Evolutionary conservation across 1,139 yeast species (phyloP), one percentile per base, ranked within the genome.

Genomic region (Debaryomyces udenii): DNA sequence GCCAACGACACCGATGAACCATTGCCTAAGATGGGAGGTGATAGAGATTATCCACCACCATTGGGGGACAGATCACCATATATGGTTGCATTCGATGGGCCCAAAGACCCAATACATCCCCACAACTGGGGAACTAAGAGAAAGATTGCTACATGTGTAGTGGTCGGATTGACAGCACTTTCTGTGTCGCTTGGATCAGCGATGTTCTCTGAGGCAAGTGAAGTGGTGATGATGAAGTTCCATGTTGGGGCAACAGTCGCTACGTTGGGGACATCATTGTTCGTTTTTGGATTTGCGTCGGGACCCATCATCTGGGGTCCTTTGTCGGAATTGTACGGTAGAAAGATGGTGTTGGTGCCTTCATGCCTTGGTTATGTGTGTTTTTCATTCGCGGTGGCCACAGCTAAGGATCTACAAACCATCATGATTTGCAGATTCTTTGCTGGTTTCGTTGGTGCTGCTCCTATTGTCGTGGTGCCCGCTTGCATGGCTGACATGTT

Each of bases 291-390:
- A 15, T 86, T 86, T 60, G 95, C 94, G 1, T 74, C 85, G 0
- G 95, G 96, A 13, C 96, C 96, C 6, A 67, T 86, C 28, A 51
- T 86, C 29, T 87, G 87, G 81, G 95, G 93, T 15, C 96, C 96
- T 4, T 57, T 86, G 34, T 83, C 91, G 6, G 95, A 86, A 59
- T 57, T 84, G 38, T 82, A 74, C 51, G 96, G 96, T 38, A 77
- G 96, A 61, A 77, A 76, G 54, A 60, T 70, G 2, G 80, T 86
- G 9, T 49, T 85, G 37, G 46, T 83, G 1, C 45, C 77, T 1
- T 78, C 89, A 2, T 58, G 75, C 9, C 66, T 86, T 28, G 77
- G 84, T 2, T 80, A 77, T 55, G 66, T 76, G 18, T 56, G 79
- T 37, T 86, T 87, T 61, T 72, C 76, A 33, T 86, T 85, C 56